Evolutionary conservation across 2,329 filamentous ascomycete genomes (phyloP).

Genomic region (Alternaria arbusti): DNA sequence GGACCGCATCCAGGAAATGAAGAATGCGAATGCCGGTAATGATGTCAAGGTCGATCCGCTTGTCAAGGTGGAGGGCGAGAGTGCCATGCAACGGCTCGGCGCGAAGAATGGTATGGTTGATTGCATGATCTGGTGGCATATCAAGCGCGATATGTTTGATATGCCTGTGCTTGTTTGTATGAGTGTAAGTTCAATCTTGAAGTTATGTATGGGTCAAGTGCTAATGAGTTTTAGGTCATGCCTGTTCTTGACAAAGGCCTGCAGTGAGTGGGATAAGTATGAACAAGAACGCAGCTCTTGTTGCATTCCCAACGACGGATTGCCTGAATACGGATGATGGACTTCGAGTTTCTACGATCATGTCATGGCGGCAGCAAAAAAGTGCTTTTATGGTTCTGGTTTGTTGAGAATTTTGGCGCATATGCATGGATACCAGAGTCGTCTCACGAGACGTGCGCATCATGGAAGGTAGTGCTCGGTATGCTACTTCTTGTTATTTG

Average conservation of each 20-base stretch:
- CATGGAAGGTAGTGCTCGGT: neutral
- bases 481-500: neutral
- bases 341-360: neutral
- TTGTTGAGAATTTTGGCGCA: neutral
- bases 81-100: slow-evolving; percentile 80
- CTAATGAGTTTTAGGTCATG: slow-evolving; percentile 34
- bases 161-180: slow-evolving; percentile 99
- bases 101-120: slow-evolving; percentile 88
- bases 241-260: slow-evolving; percentile 37
- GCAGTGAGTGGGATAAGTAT: slow-evolving; percentile 7
- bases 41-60: slow-evolving; percentile 34
- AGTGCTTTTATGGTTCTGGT: neutral
- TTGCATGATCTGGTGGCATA: slow-evolving; percentile 95
- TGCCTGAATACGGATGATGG: neutral
- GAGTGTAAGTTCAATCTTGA: slow-evolving; percentile 73
- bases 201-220: neutral
- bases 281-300: neutral
- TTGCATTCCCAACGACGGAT: neutral
- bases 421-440: neutral
- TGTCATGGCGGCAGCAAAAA: slow-evolving; percentile 3
- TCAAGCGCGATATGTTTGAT: slow-evolving; percentile 96
- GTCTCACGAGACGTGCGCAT: neutral
- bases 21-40: slow-evolving; percentile 16
- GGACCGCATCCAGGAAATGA: slow-evolving; percentile 35
- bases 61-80: slow-evolving; percentile 57